Base-by-base conservation (phyloP, 495 filamentous ascomycete species). In the Endocarpon pusillum region DNA sequence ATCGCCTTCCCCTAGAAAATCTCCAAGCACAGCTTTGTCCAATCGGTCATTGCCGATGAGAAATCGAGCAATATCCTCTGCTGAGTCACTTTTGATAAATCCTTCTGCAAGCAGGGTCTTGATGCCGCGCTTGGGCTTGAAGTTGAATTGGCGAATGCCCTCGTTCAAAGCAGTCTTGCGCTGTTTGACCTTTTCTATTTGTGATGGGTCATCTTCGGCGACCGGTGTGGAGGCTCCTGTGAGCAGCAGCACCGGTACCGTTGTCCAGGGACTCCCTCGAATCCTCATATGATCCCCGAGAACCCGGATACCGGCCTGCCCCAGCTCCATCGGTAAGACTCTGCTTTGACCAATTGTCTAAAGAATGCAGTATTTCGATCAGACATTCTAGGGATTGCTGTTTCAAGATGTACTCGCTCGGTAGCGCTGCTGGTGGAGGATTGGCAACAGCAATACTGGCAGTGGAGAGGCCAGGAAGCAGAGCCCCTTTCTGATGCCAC, bases 1-100 rank as follows among this genome's bases (percentile, higher is more conserved):
- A 18, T 96, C 87, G 12, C 82, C 86, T 54, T 99, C 89, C 19
- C 89, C 89, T 8, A 99, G 73, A 48, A 80, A 96, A 52, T 99
- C 89, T 40, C 89, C 89, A 25, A 99, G 75, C 53, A 82, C 73
- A 14, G 78, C 71, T 56, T 96, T 99, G 51, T 93, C 82, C 2
- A 99, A 58, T 19, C 69, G 66, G 10, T 87, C 80, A 36, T 66
- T 75, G 8, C 61, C 67, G 3, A 87, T 48, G 3, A 99, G 54
- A 47, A 99, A 96, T 31, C 55, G 57, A 3, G 86, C 87, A 48
- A 99, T 84, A 38, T 92, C 83, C 32, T 81, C 69, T 1, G 89
- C 74, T 2, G 61, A 61, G 32, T 78, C 65, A 24, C 75, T 81
- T 12, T 62, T 57, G 33, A 99, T 91, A 53, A 99, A 94, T 0